Conservation (phyloP, 441 rosid species). For the Adansonia rubrostipa region DNA sequence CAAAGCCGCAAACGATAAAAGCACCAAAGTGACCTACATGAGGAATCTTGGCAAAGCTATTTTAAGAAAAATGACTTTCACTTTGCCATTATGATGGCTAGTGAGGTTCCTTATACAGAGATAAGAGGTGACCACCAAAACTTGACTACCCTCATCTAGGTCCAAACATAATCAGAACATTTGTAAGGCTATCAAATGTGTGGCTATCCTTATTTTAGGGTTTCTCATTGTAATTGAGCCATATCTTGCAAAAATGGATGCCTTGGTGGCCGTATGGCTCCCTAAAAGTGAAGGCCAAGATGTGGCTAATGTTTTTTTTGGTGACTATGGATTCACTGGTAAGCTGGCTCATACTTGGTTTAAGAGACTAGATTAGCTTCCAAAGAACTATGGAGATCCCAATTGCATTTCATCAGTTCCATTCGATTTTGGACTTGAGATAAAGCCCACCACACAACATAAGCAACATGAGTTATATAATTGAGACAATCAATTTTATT, state of each 20-base stretch:
- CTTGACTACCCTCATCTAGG: background rate
- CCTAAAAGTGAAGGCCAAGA: slow-evolving; percentile 16
- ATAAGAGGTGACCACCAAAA: slow-evolving; percentile 1
- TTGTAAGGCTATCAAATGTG: background rate
- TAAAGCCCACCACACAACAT: background rate
- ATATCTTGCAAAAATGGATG: background rate
- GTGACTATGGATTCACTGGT: slow-evolving; percentile 10
- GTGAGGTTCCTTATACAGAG: slow-evolving; percentile 23
- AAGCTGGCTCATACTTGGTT: slow-evolving; percentile 7
- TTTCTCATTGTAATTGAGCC: background rate
- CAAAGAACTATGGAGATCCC: slow-evolving; percentile 11
- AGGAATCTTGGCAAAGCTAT: background rate
- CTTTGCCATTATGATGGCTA: slow-evolving; percentile 13
- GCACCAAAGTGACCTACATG: background rate
- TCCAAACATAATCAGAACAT: background rate
- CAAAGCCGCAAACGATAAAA: background rate
- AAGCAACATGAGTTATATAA: background rate
- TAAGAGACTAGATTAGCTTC: background rate
- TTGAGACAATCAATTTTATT: background rate
- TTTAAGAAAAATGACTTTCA: background rate
- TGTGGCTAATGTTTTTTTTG: slow-evolving; percentile 3
- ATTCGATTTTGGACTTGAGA: background rate
- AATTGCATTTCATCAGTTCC: background rate
- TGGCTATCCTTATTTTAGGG: background rate
- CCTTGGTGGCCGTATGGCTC: slow-evolving; percentile 14